Conservation (phyloP, 129 eudicot genomes). For the Lactuca saligna region DNA sequence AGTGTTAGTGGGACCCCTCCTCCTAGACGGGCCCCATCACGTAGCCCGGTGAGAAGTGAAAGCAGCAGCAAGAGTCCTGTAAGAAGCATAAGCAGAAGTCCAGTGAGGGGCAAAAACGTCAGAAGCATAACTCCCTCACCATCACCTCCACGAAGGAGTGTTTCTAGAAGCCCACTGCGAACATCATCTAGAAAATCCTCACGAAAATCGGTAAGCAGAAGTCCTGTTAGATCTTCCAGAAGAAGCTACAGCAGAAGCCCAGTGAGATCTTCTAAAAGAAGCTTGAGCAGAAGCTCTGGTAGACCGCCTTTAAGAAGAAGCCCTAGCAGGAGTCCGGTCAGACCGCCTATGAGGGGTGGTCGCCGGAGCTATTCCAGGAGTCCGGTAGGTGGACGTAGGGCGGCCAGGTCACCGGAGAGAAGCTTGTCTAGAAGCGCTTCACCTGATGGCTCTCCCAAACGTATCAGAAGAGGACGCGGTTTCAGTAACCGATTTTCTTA, state of each 20-base stretch:
- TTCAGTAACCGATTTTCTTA: slow-evolving; percentile 84
- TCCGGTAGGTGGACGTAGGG: slow-evolving; percentile 56
- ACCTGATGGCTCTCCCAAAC: slow-evolving; percentile 78
- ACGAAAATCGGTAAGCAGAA: slow-evolving; percentile 60
- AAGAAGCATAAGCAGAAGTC: slow-evolving; percentile 60
- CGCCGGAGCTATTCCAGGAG: slow-evolving; percentile 87
- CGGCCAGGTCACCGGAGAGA: slow-evolving; percentile 67
- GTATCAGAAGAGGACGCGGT: slow-evolving; percentile 92
- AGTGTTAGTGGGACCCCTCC: slow-evolving; percentile 75
- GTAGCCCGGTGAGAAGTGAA: slow-evolving; percentile 55
- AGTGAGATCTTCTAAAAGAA: slow-evolving; percentile 61
- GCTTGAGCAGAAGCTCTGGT: slow-evolving; percentile 86
- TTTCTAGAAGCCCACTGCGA: slow-evolving; percentile 51
- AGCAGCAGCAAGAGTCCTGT: slow-evolving; percentile 57
- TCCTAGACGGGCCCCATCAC: slow-evolving; percentile 40
- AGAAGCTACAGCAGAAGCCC: slow-evolving; percentile 81
- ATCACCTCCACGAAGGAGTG: slow-evolving; percentile 37
- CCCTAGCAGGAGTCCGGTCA: slow-evolving; percentile 67
- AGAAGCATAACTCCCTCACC: slow-evolving; percentile 55
- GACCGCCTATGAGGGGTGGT: slow-evolving; percentile 51
- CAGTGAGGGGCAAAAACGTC: slow-evolving; percentile 40
- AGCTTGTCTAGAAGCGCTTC: slow-evolving; percentile 82
- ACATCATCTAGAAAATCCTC: slow-evolving; percentile 66
- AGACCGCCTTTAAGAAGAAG: slow-evolving; percentile 63
- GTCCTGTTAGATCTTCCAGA: slow-evolving; percentile 63